A percentile compares a stretch with the other conserved stretches of the same genome.
phyloP scores from a whole-genome alignment of 495 filamentous ascomycete species.

The Talaromyces proteolyticus region DNA sequence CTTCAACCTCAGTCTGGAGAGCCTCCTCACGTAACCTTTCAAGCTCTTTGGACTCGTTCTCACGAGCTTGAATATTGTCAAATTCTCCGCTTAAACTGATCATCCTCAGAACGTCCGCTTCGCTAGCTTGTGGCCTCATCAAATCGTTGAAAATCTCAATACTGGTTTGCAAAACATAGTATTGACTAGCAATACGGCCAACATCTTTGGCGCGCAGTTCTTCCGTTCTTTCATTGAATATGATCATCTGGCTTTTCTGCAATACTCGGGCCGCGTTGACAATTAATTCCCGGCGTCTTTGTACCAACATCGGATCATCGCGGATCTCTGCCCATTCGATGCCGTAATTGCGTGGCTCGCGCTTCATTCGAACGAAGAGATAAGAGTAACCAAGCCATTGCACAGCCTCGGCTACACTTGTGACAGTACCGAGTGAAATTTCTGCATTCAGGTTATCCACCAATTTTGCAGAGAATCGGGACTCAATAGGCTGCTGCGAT shows the following conservation, averaged over 20 bases:
- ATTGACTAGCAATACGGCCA: slow-evolving; percentile 94
- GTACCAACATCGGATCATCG: slow-evolving; percentile 79
- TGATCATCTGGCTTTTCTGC: slow-evolving; percentile 95
- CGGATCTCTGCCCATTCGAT: slow-evolving; percentile 89
- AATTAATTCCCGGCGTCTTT: slow-evolving; percentile 73
- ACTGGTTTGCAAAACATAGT: slow-evolving; percentile 87
- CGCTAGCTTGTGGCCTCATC: slow-evolving; percentile 76
- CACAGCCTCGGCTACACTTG: slow-evolving; percentile 87
- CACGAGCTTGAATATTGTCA: slow-evolving; percentile 88
- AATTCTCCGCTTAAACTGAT: slow-evolving; percentile 96
- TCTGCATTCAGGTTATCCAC: slow-evolving; percentile 98
- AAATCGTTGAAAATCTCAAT: slow-evolving; percentile 91
- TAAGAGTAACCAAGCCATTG: slow-evolving; percentile 98
- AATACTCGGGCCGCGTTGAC: slow-evolving; percentile 81
- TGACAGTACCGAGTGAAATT: slow-evolving; percentile 89
- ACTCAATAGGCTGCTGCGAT: slow-evolving; percentile 94
- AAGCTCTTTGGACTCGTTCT: slow-evolving; percentile 80
- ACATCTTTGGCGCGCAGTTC: slow-evolving; percentile 89
- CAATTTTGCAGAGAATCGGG: slow-evolving; percentile 79
- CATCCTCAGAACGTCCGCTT: slow-evolving; percentile 89
- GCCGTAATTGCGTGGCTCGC: slow-evolving; percentile 88
- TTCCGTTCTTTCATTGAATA: slow-evolving; percentile 90
- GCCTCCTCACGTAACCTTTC: slow-evolving; percentile 55
- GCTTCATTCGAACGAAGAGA: slow-evolving; percentile 91
- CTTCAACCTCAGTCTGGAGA: slow-evolving; percentile 66